phyloP scores from a whole-genome alignment of 306 rosid genomes.

The Acacia confusa region DNA sequence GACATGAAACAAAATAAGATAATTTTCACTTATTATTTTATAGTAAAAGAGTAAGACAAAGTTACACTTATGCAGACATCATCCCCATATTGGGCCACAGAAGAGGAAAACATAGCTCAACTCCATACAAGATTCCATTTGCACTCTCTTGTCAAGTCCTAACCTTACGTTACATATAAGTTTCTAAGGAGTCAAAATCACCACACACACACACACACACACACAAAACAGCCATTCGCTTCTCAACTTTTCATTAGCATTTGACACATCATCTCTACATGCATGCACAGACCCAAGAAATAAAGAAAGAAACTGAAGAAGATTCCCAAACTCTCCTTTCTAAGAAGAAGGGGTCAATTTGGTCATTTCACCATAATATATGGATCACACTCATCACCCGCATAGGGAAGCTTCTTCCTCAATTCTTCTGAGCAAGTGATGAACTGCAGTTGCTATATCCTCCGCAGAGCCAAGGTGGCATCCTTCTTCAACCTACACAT shows the following conservation, averaged over 20 bases:
- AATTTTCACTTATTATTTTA: neutral
- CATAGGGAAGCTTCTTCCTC: conserved; percentile 63
- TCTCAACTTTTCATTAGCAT: conserved; percentile 16
- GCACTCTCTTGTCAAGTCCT: neutral
- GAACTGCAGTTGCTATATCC: conserved; percentile 78
- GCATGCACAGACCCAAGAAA: conserved; percentile 7
- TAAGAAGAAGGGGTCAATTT: conserved; percentile 23
- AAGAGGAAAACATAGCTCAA: conserved; percentile 1
- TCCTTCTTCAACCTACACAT: conserved; percentile 82
- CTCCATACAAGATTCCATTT: conserved; percentile 26
- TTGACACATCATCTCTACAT: conserved; percentile 29
- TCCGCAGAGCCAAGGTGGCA: conserved; percentile 73
- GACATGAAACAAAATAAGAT: neutral
- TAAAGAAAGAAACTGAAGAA: neutral
- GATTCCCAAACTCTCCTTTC: conserved; percentile 13
- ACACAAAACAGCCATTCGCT: conserved; percentile 7
- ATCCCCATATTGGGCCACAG: conserved; percentile 6
- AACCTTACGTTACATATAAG: neutral
- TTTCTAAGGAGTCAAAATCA: conserved; percentile 9
- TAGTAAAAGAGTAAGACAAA: neutral
- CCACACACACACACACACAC: too few relatives aligned
- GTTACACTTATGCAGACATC: neutral
- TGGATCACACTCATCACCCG: conserved; percentile 19
- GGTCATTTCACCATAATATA: conserved; percentile 34
- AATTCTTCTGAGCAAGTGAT: conserved; percentile 65